Conservation (phyloP, 768 basidiomycete species). For the Flagelloscypha sp. region DNA sequence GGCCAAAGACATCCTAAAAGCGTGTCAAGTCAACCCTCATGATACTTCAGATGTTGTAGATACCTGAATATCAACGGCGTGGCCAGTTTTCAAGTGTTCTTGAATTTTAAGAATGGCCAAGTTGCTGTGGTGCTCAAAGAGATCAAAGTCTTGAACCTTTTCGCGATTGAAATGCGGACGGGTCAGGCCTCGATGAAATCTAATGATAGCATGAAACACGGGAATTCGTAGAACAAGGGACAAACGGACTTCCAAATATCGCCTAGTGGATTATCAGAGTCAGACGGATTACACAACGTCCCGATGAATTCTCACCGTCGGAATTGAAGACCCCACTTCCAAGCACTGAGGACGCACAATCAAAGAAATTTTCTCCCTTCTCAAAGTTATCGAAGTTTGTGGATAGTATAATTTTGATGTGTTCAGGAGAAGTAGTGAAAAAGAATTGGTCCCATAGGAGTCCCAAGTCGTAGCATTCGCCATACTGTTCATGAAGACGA, state of each 20-base stretch:
- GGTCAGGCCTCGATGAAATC: slow-evolving; percentile 16
- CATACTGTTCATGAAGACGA: too few relatives aligned
- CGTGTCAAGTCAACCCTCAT: not conserved
- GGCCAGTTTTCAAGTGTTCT: slow-evolving; percentile 6
- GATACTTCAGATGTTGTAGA: not conserved
- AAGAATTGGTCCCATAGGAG: slow-evolving; percentile 15
- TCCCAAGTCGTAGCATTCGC: slow-evolving; percentile 10
- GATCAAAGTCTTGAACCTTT: slow-evolving; percentile 15
- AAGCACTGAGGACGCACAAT: not conserved
- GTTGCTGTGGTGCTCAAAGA: slow-evolving; percentile 14
- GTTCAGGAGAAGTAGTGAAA: slow-evolving; percentile 12
- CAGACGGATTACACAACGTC: not conserved
- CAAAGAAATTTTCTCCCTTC: slow-evolving; percentile 11
- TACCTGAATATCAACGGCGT: slow-evolving; percentile 16
- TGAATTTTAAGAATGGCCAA: slow-evolving; percentile 9
- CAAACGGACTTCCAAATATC: slow-evolving; percentile 13
- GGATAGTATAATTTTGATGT: slow-evolving; percentile 19
- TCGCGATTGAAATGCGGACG: slow-evolving; percentile 16
- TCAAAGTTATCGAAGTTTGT: slow-evolving; percentile 20
- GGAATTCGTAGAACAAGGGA: not conserved
- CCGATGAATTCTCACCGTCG: slow-evolving; percentile 8
- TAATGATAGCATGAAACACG: slow-evolving; percentile 1
- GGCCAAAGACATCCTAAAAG: slow-evolving; percentile 25
- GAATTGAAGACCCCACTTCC: slow-evolving; percentile 19
- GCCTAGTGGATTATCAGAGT: slow-evolving; percentile 3